Base-by-base conservation (phyloP, 768 basidiomycete genomes). In the Arthromyces matolae region DNA sequence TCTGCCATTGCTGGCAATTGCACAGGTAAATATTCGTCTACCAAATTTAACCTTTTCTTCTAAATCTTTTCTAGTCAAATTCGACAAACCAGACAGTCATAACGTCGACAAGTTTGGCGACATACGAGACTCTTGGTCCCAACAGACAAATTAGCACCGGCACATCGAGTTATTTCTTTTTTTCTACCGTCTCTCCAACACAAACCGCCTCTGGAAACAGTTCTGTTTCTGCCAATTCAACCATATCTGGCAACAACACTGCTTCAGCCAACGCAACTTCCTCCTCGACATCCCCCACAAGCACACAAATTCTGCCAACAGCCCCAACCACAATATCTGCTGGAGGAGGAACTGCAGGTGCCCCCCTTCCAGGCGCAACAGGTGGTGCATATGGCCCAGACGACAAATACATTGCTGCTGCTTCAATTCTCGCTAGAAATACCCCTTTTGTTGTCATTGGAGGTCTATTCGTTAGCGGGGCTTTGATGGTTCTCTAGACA, bases 381-480 rank as follows among this genome's bases (percentile, higher is more conserved):
- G 65, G 79, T 22, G 83, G 83, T 25, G 64, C 75, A 28, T 84
- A 73, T 51, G 86, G 86, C n/a, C 86, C 86, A 38, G 71, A 73
- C 38, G 86, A 89, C 57, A 63, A 71, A 43, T 88, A 81, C 65
- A 81, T 80, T 52, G 77, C 83, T 23, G 76, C 72, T 10, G 86
- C 79, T 6, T 56, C 68, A 2, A 64, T 71, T 1, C 68, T 83
- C 31, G 69, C 70, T 32, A 59, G 66, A 53, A 79, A 77, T 50
- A 66, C 72, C 5, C 50, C 76, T 12, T 47, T 77, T 33, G 69
- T 79, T 13, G 65, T 71, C 6, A 35, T 75, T 5, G 67, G 69
- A n/a, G 78, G 71, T 4, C 60, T 75, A n/a, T 62, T 71, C 9
- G 62, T 81, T 18, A 80, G 78, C 24, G 80, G 76, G 3, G 72